A percentile compares a stretch with the other conserved stretches of the same genome.
Evolutionary conservation across 306 rosid genomes (phyloP).

Genomic region (Trifolium repens): DNA sequence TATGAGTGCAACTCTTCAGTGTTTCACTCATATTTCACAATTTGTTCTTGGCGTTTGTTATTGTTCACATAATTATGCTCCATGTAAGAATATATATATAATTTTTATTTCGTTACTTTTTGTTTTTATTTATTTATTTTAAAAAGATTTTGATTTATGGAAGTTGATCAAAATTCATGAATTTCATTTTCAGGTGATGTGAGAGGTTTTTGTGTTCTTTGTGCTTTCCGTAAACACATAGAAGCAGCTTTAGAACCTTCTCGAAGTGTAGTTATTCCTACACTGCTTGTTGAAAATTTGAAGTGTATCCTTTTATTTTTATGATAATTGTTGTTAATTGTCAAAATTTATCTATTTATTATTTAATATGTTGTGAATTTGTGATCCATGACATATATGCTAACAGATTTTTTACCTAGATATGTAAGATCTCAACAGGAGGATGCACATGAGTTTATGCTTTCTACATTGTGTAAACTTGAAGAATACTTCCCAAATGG

Average conservation of each 20-base stretch:
- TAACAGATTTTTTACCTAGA: constrained; percentile 61
- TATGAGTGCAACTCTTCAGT: constrained; percentile 67
- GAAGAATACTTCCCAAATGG: constrained; percentile 41
- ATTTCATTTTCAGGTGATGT: constrained; percentile 47
- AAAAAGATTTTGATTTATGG: not conserved
- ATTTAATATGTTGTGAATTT: not conserved
- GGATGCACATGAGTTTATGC: constrained; percentile 87
- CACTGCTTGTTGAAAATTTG: constrained; percentile 54
- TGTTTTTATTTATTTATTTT: not conserved
- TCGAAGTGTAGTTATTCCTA: constrained; percentile 49
- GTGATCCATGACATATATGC: constrained; percentile 51
- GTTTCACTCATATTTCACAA: constrained; percentile 69
- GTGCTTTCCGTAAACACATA: constrained; percentile 57
- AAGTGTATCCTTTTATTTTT: constrained; percentile 60
- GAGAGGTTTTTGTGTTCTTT: constrained; percentile 62
- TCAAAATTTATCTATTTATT: not conserved
- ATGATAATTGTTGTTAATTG: not conserved
- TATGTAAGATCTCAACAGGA: constrained; percentile 61
- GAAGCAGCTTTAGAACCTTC: constrained; percentile 47
- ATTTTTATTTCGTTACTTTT: not conserved
- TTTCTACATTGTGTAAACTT: constrained; percentile 63
- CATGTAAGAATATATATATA: not conserved
- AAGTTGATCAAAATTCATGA: not conserved
- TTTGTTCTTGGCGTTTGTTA: constrained; percentile 60
- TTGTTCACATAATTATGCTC: constrained; percentile 34